These are phyloP conservation scores for Apiotrichum mycotoxinovorans DNA, from an alignment of 1,284 basidiomycete species.

Conservation along the genomic window DNA sequence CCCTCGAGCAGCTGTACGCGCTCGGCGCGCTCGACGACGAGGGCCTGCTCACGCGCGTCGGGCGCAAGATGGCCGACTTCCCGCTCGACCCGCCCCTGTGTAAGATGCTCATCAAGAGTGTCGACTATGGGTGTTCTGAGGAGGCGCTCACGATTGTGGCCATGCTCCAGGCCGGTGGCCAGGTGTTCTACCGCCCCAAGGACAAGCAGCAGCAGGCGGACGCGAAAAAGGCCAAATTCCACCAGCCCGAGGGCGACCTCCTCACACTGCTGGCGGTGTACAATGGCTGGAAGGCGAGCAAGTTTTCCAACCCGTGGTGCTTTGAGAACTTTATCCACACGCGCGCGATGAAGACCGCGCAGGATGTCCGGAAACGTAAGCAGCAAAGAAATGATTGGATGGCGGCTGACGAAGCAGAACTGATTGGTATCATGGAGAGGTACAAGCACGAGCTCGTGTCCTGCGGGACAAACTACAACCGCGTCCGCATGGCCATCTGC, in stretches of 20 bases:
- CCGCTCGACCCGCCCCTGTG: slow-evolving; percentile 94
- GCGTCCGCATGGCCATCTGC: slow-evolving; percentile 90
- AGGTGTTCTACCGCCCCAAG: slow-evolving; percentile 95
- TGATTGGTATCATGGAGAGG: slow-evolving; percentile 97
- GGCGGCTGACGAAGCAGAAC: slow-evolving; percentile 51
- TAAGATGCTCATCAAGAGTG: slow-evolving; percentile 98
- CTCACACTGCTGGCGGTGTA: slow-evolving; percentile 93
- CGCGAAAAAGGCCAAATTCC: slow-evolving; percentile 53
- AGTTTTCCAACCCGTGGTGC: slow-evolving; percentile 95
- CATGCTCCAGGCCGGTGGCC: slow-evolving; percentile 89
- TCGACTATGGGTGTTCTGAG: slow-evolving; percentile 93
- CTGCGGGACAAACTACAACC: slow-evolving; percentile 85
- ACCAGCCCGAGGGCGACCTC: slow-evolving; percentile 88
- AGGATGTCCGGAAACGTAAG: slow-evolving; percentile 85
- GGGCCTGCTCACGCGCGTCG: slow-evolving; percentile 86
- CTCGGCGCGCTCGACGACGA: slow-evolving; percentile 95
- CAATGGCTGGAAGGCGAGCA: slow-evolving; percentile 95
- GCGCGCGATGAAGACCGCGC: slow-evolving; percentile 91
- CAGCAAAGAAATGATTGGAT: not conserved
- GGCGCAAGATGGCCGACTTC: slow-evolving; percentile 99
- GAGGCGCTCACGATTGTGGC: slow-evolving; percentile 96
- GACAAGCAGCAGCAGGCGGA: slow-evolving; percentile 96
- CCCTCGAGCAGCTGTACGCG: slow-evolving; percentile 89
- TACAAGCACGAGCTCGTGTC: slow-evolving; percentile 87
- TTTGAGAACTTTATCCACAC: slow-evolving; percentile 98